Conservation (phyloP, 192 early-diverging fungal genomes). For the Coemansia sp. region DNA sequence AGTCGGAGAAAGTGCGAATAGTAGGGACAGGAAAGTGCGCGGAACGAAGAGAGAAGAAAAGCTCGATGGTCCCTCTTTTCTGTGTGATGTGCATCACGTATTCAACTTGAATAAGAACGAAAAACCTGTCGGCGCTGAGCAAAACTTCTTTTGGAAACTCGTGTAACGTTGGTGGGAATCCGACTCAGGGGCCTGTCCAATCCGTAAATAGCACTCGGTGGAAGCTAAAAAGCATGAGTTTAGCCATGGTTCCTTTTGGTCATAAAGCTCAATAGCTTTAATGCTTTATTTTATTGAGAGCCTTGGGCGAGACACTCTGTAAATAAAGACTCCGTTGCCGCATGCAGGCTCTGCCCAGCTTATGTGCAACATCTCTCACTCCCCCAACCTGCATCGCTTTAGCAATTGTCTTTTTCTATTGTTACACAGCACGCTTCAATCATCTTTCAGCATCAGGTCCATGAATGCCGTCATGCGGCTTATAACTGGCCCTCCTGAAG, state of each 20-base stretch:
- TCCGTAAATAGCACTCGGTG: not conserved
- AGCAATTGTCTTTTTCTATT: not conserved
- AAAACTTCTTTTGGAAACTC: not conserved
- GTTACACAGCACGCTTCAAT: not conserved
- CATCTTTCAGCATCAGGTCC: not conserved
- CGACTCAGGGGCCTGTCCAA: too few relatives aligned
- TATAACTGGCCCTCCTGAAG: not conserved
- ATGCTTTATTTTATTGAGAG: too few relatives aligned
- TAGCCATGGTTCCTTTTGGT: not conserved
- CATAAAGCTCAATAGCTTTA: not conserved
- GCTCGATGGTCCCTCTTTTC: not conserved
- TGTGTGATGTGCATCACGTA: not conserved
- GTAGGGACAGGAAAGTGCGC: constrained; percentile 6
- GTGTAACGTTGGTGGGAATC: not conserved
- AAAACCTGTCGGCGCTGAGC: not conserved
- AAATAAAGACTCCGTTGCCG: too few relatives aligned
- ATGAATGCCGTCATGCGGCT: constrained; percentile 1
- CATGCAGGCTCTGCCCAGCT: not conserved
- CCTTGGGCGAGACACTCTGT: too few relatives aligned
- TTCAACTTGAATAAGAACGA: not conserved
- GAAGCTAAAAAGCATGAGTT: not conserved
- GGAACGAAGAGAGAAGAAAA: constrained; percentile 15
- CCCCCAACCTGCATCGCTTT: not conserved
- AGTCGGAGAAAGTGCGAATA: not conserved
- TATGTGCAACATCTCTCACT: not conserved